Percentiles rank a stretch among this genome's conserved stretches.
Conservation (phyloP, 352 stramenopile genomes). For the Peronospora belbahrii region DNA sequence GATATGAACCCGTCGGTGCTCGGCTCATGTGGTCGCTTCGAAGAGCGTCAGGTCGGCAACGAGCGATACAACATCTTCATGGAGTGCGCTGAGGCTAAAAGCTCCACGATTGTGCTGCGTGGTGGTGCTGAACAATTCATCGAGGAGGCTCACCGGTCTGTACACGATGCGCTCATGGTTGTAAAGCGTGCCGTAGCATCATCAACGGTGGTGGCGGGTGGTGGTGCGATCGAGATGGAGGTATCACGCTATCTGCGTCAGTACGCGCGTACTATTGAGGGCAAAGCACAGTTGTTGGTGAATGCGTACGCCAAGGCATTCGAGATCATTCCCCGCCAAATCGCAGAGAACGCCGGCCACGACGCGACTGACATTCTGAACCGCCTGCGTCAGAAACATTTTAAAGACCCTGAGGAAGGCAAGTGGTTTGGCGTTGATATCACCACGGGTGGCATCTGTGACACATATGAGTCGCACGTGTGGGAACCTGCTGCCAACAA, state of each 20-base stretch:
- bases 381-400: constrained; percentile 93
- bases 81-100: constrained; percentile 91
- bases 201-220: constrained; percentile 88
- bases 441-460: constrained; percentile 93
- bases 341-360: constrained; percentile 98
- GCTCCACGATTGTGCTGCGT: constrained; percentile 95
- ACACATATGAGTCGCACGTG: constrained; percentile 96
- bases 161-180: constrained; percentile 98
- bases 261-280: constrained; percentile 92
- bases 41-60: constrained; percentile 96
- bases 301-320: constrained; percentile 95
- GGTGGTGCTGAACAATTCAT: constrained; percentile 98
- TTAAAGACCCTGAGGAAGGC: constrained; percentile 85
- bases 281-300: constrained; percentile 96
- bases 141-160: constrained; percentile 95
- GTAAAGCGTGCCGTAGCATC: constrained; percentile 93
- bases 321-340: constrained; percentile 96
- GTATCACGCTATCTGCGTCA: constrained; percentile 89
- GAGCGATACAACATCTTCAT: constrained; percentile 99
- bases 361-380: constrained; percentile 98
- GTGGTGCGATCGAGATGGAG: constrained; percentile 90
- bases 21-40: constrained; percentile 93
- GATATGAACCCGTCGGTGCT: constrained; percentile 89
- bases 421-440: constrained; percentile 99
- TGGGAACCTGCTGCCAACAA: constrained; percentile 99